A percentile compares a stretch with the other conserved stretches of the same genome.
These are phyloP conservation scores for Alternaria novae-zelandiae DNA, from an alignment of 2,329 filamentous ascomycete genomes.

Conservation along the genomic window DNA sequence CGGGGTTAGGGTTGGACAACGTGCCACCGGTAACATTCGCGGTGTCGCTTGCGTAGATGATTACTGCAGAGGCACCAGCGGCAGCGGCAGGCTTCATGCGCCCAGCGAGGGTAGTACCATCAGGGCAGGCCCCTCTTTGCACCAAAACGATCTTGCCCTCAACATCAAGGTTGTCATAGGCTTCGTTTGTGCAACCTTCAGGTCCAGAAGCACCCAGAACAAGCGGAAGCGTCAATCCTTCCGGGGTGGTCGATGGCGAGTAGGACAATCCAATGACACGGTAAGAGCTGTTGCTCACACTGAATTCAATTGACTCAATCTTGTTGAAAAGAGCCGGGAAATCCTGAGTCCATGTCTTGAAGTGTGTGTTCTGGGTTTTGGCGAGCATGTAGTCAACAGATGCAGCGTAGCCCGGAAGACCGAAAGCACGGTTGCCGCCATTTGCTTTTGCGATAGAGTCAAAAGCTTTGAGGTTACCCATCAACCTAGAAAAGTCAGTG, in stretches of 20 bases:
- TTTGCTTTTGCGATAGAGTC: slow-evolving; percentile 62
- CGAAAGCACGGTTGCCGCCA: slow-evolving; percentile 66
- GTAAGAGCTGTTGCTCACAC: slow-evolving; percentile 45
- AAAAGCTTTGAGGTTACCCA: slow-evolving; percentile 61
- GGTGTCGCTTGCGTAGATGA: slow-evolving; percentile 51
- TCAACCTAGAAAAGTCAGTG: slow-evolving; percentile 50
- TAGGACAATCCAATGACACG: slow-evolving; percentile 55
- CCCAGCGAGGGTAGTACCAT: slow-evolving; percentile 51
- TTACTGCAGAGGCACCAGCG: slow-evolving; percentile 51
- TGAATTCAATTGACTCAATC: slow-evolving; percentile 52
- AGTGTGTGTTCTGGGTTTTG: slow-evolving; percentile 52
- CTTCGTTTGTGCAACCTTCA: slow-evolving; percentile 49
- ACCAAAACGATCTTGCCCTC: slow-evolving; percentile 52
- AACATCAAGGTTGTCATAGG: slow-evolving; percentile 50
- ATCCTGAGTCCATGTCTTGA: slow-evolving; percentile 56
- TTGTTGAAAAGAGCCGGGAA: slow-evolving; percentile 56
- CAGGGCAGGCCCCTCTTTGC: slow-evolving; percentile 51
- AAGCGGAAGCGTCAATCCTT: slow-evolving; percentile 52
- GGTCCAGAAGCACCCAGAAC: slow-evolving; percentile 50
- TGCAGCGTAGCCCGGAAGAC: slow-evolving; percentile 64
- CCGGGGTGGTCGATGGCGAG: slow-evolving; percentile 55
- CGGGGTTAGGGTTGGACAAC: slow-evolving; percentile 47
- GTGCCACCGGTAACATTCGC: slow-evolving; percentile 51
- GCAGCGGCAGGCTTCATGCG: slow-evolving; percentile 50
- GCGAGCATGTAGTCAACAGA: slow-evolving; percentile 64